Base-by-base conservation (phyloP, 1,284 basidiomycete species). In the Rhodofomes roseus region DNA sequence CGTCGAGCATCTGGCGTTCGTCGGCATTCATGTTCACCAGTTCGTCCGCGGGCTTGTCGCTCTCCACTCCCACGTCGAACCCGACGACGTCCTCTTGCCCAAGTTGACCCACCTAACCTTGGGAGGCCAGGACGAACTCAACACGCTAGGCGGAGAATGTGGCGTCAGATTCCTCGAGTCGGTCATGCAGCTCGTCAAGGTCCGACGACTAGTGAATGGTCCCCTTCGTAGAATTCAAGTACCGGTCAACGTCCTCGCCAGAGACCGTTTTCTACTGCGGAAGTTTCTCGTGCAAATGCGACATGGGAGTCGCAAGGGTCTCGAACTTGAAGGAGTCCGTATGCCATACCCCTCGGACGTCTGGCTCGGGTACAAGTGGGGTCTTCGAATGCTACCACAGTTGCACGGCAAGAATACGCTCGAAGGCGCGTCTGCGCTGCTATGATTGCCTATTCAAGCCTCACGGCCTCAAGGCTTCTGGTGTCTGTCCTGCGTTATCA, bases 1-100 rank as follows among this genome's bases (percentile, higher is more conserved):
- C 56, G 51, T 57, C 22, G 46, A 37, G 46, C 56, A 57, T 23
- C 46, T 57, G 22, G 46, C 46, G 4, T 51, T 57, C 36, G 56
- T 39, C 36, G 56, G 56, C 2, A 34, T 48, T 2, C 46, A 57
- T 34, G 56, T 57, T 1, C 31, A 51, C 27, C 36, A 25, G 5
- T 57, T 57, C 20, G 43, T 51, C 23, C 20, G 22, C 6, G 44
- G 46, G 7, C 27, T 57, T 11, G 22, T 22, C 23, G 46, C 22
- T 18, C 56, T 57, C 8, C 46, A 57, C 22, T 37, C 29, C 18
- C n/a, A 36, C 6, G 29, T 25, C 4, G 23, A n/a, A 4, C 34
- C 44, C 8, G 46, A 20, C 29, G 25, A 39, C n/a, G 46, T 37
- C 25, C 23, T 50, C n/a, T 36, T 57, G 14, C 56, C 56, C 11